These are phyloP conservation scores for Chondrus crispus DNA, from an alignment of 23 red algal species.

Conservation along the genomic window DNA sequence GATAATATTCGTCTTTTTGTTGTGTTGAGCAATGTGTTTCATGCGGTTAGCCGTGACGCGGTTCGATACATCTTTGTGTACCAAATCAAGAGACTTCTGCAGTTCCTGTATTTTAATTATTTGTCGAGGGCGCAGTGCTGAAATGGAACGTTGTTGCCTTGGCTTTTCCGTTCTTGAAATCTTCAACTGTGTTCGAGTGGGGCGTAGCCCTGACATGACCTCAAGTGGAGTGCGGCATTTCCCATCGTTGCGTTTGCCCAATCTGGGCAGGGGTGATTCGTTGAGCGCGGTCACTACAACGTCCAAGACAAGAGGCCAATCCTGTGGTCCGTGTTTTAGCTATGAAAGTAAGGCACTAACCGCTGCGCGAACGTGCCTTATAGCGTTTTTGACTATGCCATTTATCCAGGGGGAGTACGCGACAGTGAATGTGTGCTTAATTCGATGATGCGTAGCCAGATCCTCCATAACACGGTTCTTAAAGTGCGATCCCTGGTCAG, in stretches of 20 bases:
- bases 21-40: background rate
- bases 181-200: background rate
- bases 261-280: background rate
- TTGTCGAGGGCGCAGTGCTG: background rate
- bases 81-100: background rate
- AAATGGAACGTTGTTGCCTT: background rate
- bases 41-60: background rate
- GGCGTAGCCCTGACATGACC: conserved; percentile 10
- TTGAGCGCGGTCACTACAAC: background rate
- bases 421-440: background rate
- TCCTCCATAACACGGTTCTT: background rate
- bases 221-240: conserved; percentile 5
- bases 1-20: background rate
- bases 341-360: background rate
- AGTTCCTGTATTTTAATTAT: background rate
- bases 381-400: conserved; percentile 1
- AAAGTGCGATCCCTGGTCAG: conserved; percentile 12
- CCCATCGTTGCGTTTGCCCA: background rate
- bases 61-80: background rate
- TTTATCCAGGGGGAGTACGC: conserved; percentile 32
- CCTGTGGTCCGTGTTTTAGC: background rate
- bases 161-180: background rate
- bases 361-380: background rate
- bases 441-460: background rate
- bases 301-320: background rate